These are phyloP conservation scores for Botrytis medusae DNA, from an alignment of 2,329 filamentous ascomycete species.

Conservation along the genomic window DNA sequence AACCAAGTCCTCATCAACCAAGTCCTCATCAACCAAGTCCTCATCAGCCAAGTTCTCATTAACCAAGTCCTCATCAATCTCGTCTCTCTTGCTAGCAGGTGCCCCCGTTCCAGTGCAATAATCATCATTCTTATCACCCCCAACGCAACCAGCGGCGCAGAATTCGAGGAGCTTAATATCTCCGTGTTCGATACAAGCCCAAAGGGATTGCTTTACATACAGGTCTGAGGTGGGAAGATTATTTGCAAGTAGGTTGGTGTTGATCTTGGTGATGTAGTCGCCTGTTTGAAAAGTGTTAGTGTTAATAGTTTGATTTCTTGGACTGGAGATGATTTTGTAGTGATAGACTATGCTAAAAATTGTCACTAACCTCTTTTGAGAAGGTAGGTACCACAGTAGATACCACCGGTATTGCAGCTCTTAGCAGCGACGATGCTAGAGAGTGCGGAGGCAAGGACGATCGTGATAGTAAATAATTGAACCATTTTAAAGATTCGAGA, in stretches of 20 bases:
- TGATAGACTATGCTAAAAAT: not conserved
- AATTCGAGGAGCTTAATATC: conserved; percentile 3
- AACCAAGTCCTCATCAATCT: not conserved
- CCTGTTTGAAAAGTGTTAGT: not conserved
- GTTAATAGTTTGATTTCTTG: not conserved
- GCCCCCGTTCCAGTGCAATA: not conserved
- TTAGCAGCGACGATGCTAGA: not conserved
- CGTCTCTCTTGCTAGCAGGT: conserved; percentile 1
- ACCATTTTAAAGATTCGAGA: not conserved
- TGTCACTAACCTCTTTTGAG: not conserved
- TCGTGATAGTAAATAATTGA: conserved; percentile 1
- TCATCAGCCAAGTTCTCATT: not conserved
- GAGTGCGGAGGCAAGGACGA: not conserved
- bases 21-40: no score
- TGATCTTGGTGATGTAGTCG: not conserved
- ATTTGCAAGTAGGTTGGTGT: not conserved
- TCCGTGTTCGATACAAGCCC: not conserved
- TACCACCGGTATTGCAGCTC: not conserved
- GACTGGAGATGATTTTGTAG: not conserved
- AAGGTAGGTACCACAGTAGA: conserved; percentile 1
- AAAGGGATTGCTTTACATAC: conserved; percentile 1
- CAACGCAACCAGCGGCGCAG: not conserved
- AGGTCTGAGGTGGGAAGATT: not conserved
- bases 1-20: no score
- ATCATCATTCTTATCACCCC: conserved; percentile 4